Evolutionary conservation across 2,329 filamentous ascomycete genomes (phyloP).

Genomic region (Cercospora brassicicola): DNA sequence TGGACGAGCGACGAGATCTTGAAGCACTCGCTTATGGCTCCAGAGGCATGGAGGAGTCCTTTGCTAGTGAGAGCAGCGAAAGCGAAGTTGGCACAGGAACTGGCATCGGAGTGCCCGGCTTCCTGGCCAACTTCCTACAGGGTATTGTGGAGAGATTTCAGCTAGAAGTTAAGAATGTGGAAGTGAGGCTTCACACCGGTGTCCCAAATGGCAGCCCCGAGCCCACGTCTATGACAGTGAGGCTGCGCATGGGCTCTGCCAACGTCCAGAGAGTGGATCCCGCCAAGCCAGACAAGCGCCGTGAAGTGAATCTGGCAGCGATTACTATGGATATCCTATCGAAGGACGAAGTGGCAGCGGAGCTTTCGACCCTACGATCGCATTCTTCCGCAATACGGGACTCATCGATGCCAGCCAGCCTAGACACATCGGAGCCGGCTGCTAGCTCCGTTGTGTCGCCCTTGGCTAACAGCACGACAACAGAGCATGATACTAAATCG

Average conservation of each 20-base stretch:
- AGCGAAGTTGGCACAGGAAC: slow-evolving; percentile 69
- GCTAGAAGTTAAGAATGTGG: slow-evolving; percentile 64
- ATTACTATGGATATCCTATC: slow-evolving; percentile 35
- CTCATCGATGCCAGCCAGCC: not conserved
- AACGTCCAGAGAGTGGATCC: not conserved
- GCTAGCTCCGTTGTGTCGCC: not conserved
- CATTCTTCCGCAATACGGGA: slow-evolving; percentile 5
- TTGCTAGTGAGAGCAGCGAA: slow-evolving; percentile 57
- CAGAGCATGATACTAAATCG: not conserved
- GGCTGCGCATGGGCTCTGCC: slow-evolving; percentile 64
- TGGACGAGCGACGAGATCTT: slow-evolving; percentile 64
- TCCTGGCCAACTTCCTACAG: slow-evolving; percentile 70
- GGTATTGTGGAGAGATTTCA: slow-evolving; percentile 71
- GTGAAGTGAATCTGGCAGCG: slow-evolving; percentile 26
- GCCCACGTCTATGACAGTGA: slow-evolving; percentile 56
- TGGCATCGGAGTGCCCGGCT: slow-evolving; percentile 65
- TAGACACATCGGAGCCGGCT: not conserved
- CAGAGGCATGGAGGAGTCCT: slow-evolving; percentile 60
- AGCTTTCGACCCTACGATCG: slow-evolving; percentile 26
- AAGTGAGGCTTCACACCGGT: slow-evolving; percentile 64
- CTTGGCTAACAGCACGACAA: not conserved
- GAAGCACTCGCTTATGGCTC: slow-evolving; percentile 65
- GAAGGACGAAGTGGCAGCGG: slow-evolving; percentile 25
- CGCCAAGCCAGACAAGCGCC: not conserved
- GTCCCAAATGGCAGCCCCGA: slow-evolving; percentile 36